phyloP scores from a whole-genome alignment of 108 stramenopile species.

The Nannochloropsis gaditana region DNA sequence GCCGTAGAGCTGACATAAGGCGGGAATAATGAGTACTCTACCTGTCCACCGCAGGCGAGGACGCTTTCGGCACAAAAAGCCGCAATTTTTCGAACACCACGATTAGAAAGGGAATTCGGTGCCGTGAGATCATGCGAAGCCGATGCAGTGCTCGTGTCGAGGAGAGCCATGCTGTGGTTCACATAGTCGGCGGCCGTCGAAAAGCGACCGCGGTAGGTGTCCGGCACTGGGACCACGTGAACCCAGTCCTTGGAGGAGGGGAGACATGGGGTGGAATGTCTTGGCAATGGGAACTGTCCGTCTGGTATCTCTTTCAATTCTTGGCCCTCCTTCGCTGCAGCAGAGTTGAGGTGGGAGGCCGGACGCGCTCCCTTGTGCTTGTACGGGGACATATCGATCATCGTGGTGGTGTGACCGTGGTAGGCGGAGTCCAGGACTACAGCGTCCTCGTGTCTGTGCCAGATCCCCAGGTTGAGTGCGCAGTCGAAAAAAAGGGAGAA shows the following conservation, averaged over 20 bases:
- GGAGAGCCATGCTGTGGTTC: neutral
- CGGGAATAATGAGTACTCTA: slow-evolving; percentile 24
- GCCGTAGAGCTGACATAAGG: neutral
- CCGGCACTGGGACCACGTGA: slow-evolving; percentile 72
- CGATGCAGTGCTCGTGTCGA: neutral
- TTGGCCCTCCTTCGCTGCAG: neutral
- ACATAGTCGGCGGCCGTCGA: neutral
- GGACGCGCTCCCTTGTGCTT: slow-evolving; percentile 58
- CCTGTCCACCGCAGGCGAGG: slow-evolving; percentile 74
- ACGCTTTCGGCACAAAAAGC: slow-evolving; percentile 83
- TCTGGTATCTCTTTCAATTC: neutral
- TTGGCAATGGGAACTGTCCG: neutral
- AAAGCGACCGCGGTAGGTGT: slow-evolving; percentile 69
- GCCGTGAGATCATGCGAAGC: neutral
- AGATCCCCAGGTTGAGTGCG: neutral
- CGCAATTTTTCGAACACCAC: slow-evolving; percentile 32
- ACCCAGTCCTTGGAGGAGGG: slow-evolving; percentile 45
- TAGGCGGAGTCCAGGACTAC: slow-evolving; percentile 72
- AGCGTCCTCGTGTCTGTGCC: slow-evolving; percentile 31
- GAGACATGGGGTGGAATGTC: too few relatives aligned
- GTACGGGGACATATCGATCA: slow-evolving; percentile 82
- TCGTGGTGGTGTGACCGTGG: slow-evolving; percentile 81
- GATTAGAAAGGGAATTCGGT: neutral
- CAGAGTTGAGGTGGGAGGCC: neutral
- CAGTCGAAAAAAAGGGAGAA: neutral